Percentiles rank a stretch among this genome's conserved stretches.
Evolutionary conservation across 345 rosid species (phyloP).

Genomic region (Lepidium aucheri): DNA sequence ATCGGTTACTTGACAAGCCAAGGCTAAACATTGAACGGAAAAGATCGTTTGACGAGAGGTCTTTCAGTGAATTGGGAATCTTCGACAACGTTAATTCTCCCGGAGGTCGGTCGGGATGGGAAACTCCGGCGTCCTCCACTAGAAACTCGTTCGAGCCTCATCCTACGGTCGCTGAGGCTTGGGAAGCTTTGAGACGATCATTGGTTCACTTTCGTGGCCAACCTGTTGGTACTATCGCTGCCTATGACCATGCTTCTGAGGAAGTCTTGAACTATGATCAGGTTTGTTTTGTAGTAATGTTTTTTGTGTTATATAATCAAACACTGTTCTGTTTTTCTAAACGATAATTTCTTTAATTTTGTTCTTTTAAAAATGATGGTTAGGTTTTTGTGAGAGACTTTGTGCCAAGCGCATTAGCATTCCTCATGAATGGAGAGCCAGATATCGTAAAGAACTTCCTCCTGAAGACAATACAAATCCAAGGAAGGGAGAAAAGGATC

Average conservation of each 20-base stretch:
- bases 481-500: constrained; percentile 70
- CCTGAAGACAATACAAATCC: constrained; percentile 55
- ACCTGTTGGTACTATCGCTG: constrained; percentile 89
- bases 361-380: not conserved
- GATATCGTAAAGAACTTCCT: constrained; percentile 75
- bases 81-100: constrained; percentile 53
- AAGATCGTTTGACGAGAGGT: constrained; percentile 91
- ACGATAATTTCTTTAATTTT: not conserved
- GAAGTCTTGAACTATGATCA: constrained; percentile 97
- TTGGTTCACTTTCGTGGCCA: constrained; percentile 72
- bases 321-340: not conserved
- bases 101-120: constrained; percentile 59
- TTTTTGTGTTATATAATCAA: not conserved
- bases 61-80: constrained; percentile 61
- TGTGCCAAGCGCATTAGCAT: constrained; percentile 81
- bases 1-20: constrained; percentile 74
- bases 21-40: constrained; percentile 80
- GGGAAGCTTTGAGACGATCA: constrained; percentile 85
- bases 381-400: constrained; percentile 84
- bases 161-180: constrained; percentile 93
- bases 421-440: constrained; percentile 81
- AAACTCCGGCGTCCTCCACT: constrained; percentile 70
- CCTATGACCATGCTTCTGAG: constrained; percentile 87
- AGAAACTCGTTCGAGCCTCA: constrained; percentile 94
- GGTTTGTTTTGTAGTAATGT: constrained; percentile 28